A percentile compares a stretch with the other conserved stretches of the same genome.
Evolutionary conservation across 2,329 filamentous ascomycete species (phyloP).

Genomic region (Monilinia aucupariae): DNA sequence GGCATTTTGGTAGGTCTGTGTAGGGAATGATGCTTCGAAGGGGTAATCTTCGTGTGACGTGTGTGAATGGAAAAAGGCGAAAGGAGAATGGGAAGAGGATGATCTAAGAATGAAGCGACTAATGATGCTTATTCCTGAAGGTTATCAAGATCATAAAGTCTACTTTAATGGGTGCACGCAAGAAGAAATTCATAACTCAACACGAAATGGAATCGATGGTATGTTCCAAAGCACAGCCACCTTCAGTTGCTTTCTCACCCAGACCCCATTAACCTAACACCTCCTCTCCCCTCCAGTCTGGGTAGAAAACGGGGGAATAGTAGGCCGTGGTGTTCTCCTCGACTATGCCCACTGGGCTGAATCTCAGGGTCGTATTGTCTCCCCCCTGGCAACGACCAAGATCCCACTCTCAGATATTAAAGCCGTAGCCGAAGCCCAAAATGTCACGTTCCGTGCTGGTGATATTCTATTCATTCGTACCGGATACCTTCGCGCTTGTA

Average conservation of each 20-base stretch:
- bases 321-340: conserved; percentile 46
- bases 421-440: conserved; percentile 35
- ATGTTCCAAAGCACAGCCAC: conserved; percentile 5
- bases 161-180: conserved; percentile 36
- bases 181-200: conserved; percentile 25
- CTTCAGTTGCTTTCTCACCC: no score
- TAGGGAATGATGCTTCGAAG: no score
- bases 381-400: conserved; percentile 43
- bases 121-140: conserved; percentile 6
- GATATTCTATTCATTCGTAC: conserved; percentile 40
- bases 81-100: no score
- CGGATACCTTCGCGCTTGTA: conserved; percentile 36
- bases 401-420: conserved; percentile 34
- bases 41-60: no score
- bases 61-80: not conserved
- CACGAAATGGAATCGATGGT: conserved; percentile 30
- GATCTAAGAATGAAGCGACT: no score
- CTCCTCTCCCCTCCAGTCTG: conserved; percentile 34
- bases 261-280: not conserved
- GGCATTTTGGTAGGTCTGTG: conserved; percentile 34
- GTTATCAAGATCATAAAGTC: conserved; percentile 34
- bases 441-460: conserved; percentile 35
- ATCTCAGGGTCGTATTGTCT: conserved; percentile 49
- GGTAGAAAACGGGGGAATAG: conserved; percentile 42
- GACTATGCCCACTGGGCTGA: conserved; percentile 53